phyloP scores from a whole-genome alignment of 73 alveolate genomes.

The Symbiodinium pilosum region DNA sequence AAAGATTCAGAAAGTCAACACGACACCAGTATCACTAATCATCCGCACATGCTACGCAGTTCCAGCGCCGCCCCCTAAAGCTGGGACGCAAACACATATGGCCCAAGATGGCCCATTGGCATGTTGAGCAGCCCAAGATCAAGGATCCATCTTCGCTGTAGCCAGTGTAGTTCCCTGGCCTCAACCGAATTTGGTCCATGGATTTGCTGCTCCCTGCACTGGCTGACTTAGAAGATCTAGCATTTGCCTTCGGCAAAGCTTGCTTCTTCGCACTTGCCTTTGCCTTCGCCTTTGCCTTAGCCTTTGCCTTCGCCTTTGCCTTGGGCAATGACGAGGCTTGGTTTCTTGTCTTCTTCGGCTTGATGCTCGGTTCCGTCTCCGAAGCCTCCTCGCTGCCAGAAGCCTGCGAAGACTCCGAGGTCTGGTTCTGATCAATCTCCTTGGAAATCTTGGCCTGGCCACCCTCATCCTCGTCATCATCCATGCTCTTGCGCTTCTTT shows the following conservation, averaged over 20 bases:
- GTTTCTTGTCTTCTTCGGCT: not conserved
- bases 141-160: not conserved
- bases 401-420: too few relatives aligned
- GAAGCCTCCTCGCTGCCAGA: not conserved
- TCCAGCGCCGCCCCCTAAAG: not conserved
- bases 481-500: not conserved
- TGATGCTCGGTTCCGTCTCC: not conserved
- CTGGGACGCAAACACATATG: not conserved
- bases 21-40: too few relatives aligned
- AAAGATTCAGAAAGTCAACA: too few relatives aligned
- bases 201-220: not conserved
- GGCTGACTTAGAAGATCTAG: not conserved
- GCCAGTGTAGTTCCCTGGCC: not conserved
- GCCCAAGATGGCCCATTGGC: not conserved
- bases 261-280: not conserved
- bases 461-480: not conserved
- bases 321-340: too few relatives aligned
- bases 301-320: not conserved
- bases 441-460: not conserved
- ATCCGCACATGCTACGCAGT: not conserved
- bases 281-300: not conserved
- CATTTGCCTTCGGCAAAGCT: too few relatives aligned
- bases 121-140: not conserved
- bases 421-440: too few relatives aligned
- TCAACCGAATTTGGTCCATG: not conserved